Percentiles rank a stretch among this genome's conserved stretches.
Evolutionary conservation across 108 stramenopile species (phyloP).

Genomic region (Hondaea fermentalgiana): DNA sequence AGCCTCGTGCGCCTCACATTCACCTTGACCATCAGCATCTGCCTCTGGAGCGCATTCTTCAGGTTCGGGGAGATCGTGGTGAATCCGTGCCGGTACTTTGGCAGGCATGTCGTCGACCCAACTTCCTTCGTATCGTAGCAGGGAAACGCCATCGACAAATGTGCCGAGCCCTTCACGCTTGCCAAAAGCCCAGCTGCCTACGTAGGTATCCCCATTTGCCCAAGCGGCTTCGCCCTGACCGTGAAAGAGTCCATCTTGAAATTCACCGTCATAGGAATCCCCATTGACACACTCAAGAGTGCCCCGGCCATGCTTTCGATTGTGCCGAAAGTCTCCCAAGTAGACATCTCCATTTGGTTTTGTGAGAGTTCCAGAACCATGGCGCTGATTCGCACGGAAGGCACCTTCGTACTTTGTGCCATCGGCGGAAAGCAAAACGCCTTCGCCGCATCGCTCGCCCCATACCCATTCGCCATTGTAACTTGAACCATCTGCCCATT

Average conservation of each 20-base stretch:
- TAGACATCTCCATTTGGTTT: background rate
- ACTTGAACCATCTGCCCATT: background rate
- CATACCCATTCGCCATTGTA: slow-evolving; percentile 1
- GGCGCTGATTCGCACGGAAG: background rate
- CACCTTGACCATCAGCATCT: background rate
- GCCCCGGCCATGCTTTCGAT: background rate
- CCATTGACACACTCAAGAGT: background rate
- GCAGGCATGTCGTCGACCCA: background rate
- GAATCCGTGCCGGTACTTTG: background rate
- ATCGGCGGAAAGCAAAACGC: background rate
- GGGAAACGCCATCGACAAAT: background rate
- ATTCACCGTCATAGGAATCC: slow-evolving; percentile 21
- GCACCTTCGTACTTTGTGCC: background rate
- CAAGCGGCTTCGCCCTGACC: background rate
- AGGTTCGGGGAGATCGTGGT: background rate
- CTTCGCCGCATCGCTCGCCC: background rate
- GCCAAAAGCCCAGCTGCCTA: background rate
- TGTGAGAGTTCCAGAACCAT: background rate
- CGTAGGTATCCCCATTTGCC: slow-evolving; percentile 2
- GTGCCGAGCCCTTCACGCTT: background rate
- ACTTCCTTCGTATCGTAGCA: background rate
- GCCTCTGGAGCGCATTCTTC: background rate
- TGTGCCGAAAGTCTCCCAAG: background rate
- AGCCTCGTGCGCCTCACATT: background rate
- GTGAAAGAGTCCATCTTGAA: background rate